Evolutionary conservation across 225 moss, liverwort and hornwort species (phyloP), one percentile per base, ranked within the genome.

Genomic region (Sphagnum tenellum): DNA sequence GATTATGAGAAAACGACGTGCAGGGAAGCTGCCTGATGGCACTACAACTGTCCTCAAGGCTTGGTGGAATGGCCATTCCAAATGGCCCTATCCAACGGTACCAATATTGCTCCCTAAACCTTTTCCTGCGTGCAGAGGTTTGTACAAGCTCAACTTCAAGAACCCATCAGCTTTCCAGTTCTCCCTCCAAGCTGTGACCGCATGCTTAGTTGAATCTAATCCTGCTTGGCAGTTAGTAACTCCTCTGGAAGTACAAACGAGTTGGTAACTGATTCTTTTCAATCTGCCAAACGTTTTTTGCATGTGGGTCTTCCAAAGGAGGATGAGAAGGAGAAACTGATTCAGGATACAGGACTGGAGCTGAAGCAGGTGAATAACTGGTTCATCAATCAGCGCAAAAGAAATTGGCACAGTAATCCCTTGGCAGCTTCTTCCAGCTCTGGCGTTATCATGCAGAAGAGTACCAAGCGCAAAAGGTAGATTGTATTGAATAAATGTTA

Each of bases 21-120:
- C 94, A 53, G 92, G 92, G 12, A 95, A 95, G 71, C 70, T 95
- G 61, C 92, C 94, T 29, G 89, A 86, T 61, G 92, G 89, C 14
- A 89, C 92, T 66, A 95, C 94, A 47, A 76, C 81, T 48, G 74
- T 92, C 50, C 86, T 95, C n/a, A 88, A 83, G 77, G 78, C 78
- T 45, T 90, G 89, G 89, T 90, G 90, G 90, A 70, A 83, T 1
- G 75, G 75, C 5, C 88, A 88, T 60, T 67, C 80, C 50, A 82
- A 82, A 56, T 90, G 89, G 89, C 89, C 89, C 67, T 94, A 94
- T 80, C 94, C 94, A 58, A 91, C 94, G 66, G 94, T 94, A 76
- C 5, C 12, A 29, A 29, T 29, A 29, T 29, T 29, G 29, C 29
- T 29, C 29, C 29, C 29, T 29, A 29, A 29, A 12, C 49, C 11